A percentile compares a stretch with the other conserved stretches of the same genome.
Conservation (phyloP, 2,329 filamentous ascomycete genomes). For the Epichloe sibirici region DNA sequence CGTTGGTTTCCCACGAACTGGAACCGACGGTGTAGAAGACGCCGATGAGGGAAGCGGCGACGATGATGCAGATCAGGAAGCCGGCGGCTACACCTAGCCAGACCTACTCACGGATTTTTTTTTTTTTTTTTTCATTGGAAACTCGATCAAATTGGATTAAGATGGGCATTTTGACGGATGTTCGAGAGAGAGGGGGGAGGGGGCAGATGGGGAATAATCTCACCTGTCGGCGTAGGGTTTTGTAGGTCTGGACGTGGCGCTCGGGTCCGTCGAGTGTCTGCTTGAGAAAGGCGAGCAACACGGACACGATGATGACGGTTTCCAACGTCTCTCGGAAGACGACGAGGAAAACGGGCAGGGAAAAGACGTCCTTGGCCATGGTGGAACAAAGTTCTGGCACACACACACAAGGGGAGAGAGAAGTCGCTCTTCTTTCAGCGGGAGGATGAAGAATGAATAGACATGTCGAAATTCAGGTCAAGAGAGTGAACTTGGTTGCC, state of each 20-base stretch:
- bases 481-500: not conserved
- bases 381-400: constrained; percentile 4
- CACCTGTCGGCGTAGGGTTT: constrained; percentile 55
- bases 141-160: no score
- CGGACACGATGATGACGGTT: constrained; percentile 72
- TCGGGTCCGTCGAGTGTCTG: constrained; percentile 59
- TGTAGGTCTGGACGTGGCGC: constrained; percentile 50
- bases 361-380: constrained; percentile 59
- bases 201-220: not conserved
- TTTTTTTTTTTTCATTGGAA: no score
- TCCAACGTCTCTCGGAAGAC: constrained; percentile 79
- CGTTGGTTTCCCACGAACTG: constrained; percentile 53
- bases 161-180: not conserved
- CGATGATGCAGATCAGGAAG: constrained; percentile 49
- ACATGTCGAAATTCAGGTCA: not conserved
- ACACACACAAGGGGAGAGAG: not conserved
- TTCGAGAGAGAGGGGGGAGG: not conserved
- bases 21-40: constrained; percentile 57
- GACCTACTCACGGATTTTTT: constrained; percentile 13
- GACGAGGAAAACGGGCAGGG: constrained; percentile 78
- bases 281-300: constrained; percentile 77
- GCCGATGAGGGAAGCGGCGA: constrained; percentile 58
- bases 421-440: not conserved
- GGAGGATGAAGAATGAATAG: not conserved
- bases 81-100: constrained; percentile 57